A percentile compares a stretch with the other conserved stretches of the same genome.
Evolutionary conservation across 2,329 filamentous ascomycete species (phyloP).

Genomic region (Penicillium italicum): DNA sequence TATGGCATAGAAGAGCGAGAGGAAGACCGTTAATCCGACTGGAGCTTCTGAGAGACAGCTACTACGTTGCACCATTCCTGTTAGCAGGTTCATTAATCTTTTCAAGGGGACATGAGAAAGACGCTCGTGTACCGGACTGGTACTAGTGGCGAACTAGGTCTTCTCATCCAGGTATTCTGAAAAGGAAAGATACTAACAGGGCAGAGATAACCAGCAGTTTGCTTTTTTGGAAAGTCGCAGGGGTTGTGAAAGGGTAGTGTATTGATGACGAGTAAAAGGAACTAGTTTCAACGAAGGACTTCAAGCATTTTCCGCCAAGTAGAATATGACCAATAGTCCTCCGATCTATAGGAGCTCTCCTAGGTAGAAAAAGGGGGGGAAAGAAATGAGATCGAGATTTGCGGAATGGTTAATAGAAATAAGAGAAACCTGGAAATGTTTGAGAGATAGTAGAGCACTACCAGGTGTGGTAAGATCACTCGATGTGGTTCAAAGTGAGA

Average conservation of each 20-base stretch:
- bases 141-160: not conserved
- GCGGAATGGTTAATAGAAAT: not conserved
- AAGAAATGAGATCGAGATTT: not conserved
- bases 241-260: not conserved
- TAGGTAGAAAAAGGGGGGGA: not conserved
- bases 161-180: not conserved
- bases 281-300: not conserved
- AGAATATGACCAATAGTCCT: not conserved
- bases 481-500: constrained; percentile 1
- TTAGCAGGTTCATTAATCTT: not conserved
- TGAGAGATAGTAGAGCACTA: not conserved
- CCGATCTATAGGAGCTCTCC: not conserved
- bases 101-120: not conserved
- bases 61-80: not conserved
- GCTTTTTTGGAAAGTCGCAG: not conserved
- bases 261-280: not conserved
- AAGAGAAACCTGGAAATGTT: not conserved
- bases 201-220: not conserved
- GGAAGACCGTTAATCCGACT: not conserved
- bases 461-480: constrained; percentile 3
- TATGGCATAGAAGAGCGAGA: not conserved
- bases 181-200: not conserved
- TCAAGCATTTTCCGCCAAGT: not conserved
- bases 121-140: not conserved
- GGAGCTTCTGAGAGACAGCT: not conserved